phyloP scores from a whole-genome alignment of 2,329 filamentous ascomycete species.

The Trichothecium sympodiale region DNA sequence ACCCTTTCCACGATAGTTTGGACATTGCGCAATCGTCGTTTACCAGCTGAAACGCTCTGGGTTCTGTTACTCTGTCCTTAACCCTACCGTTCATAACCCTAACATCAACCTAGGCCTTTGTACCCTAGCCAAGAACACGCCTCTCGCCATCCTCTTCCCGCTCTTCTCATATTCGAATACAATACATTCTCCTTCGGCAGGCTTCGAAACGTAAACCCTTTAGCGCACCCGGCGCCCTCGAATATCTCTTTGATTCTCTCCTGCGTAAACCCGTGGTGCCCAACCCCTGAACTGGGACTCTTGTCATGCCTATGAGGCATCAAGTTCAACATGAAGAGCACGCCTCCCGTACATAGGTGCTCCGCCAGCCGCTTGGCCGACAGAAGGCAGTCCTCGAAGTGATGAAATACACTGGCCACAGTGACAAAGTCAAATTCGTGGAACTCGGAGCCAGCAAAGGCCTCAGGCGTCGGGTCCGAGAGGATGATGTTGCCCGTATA shows the following conservation, averaged over 20 bases:
- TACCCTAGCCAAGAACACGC: slow-evolving; percentile 37
- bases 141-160: slow-evolving; percentile 25
- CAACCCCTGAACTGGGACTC: slow-evolving; percentile 2
- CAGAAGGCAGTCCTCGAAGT: slow-evolving; percentile 16
- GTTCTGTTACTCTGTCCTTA: too few relatives aligned
- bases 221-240: slow-evolving; percentile 22
- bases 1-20: too few relatives aligned
- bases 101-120: too few relatives aligned
- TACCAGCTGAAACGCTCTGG: too few relatives aligned
- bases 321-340: slow-evolving; percentile 22
- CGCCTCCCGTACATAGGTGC: slow-evolving; percentile 17
- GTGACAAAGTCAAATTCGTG: slow-evolving; percentile 19
- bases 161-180: slow-evolving; percentile 24
- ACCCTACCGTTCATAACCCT: too few relatives aligned
- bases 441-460: slow-evolving; percentile 11
- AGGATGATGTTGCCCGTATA: slow-evolving; percentile 18
- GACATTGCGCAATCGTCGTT: too few relatives aligned
- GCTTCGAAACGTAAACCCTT: slow-evolving; percentile 45
- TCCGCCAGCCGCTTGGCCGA: slow-evolving; percentile 17
- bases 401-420: slow-evolving; percentile 24
- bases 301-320: slow-evolving; percentile 3
- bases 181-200: slow-evolving; percentile 39
- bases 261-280: slow-evolving; percentile 15
- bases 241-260: slow-evolving; percentile 11
- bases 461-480: slow-evolving; percentile 9